phyloP scores from a whole-genome alignment of 805 yeast genomes.

The Soucietia sequanensis region DNA sequence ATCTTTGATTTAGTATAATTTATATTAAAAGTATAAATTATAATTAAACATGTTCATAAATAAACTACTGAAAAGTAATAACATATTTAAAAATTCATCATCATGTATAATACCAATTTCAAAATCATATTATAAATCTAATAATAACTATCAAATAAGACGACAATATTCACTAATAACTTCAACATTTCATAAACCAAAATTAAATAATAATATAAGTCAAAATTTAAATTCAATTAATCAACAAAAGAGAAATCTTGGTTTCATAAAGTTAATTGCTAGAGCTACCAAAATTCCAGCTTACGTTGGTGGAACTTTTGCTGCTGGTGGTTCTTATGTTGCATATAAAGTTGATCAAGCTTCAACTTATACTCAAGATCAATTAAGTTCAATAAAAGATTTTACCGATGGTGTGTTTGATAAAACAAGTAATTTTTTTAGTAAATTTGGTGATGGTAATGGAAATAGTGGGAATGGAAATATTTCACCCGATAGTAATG shows the following conservation, averaged over 20 bases:
- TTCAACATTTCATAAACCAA: not conserved
- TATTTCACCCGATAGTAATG: slow-evolving; percentile 21
- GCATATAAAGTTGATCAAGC: slow-evolving; percentile 93
- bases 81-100: no score
- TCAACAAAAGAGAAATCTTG: slow-evolving; percentile 27
- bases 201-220: no score
- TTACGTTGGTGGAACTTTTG: slow-evolving; percentile 83
- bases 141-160: no score
- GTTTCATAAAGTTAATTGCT: slow-evolving; percentile 48
- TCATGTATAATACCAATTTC: no score
- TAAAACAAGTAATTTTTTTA: slow-evolving; percentile 43
- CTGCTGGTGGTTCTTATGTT: slow-evolving; percentile 92
- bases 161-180: not conserved
- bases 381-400: slow-evolving; percentile 60
- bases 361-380: slow-evolving; percentile 64
- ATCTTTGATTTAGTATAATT: no score
- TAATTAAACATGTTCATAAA: no score
- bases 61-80: no score
- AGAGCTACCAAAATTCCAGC: slow-evolving; percentile 68
- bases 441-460: slow-evolving; percentile 26
- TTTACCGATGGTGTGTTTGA: slow-evolving; percentile 55
- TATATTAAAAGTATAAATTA: no score
- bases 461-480: slow-evolving; percentile 6
- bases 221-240: not conserved
- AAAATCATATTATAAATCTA: no score